These are phyloP conservation scores for Penicillium atrosanguineum DNA, from an alignment of 495 filamentous ascomycete species.

Conservation along the genomic window DNA sequence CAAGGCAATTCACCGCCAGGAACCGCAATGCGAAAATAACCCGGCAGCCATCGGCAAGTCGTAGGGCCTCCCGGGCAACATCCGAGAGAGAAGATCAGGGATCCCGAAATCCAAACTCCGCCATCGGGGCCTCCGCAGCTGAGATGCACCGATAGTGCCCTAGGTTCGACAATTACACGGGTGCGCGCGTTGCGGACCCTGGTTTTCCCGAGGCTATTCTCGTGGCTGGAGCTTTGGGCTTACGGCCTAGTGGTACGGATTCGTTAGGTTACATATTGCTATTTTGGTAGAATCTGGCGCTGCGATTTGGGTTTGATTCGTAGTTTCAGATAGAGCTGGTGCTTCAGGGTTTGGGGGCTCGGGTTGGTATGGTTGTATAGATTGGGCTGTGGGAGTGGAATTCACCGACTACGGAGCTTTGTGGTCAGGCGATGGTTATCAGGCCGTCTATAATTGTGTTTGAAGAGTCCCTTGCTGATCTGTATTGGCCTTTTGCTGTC, in stretches of 20 bases:
- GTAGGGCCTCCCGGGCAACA: constrained; percentile 13
- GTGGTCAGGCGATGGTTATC: background rate
- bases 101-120: constrained; percentile 18
- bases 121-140: constrained; percentile 10
- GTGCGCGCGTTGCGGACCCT: constrained; percentile 19
- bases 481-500: background rate
- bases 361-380: background rate
- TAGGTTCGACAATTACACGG: constrained; percentile 24
- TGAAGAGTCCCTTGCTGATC: background rate
- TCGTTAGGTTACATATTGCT: background rate
- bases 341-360: background rate
- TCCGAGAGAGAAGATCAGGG: constrained; percentile 11
- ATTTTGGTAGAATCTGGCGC: background rate
- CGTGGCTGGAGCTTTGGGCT: constrained; percentile 10
- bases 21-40: constrained; percentile 25
- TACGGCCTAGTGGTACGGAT: background rate
- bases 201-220: constrained; percentile 32
- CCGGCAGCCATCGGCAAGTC: constrained; percentile 17
- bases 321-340: background rate
- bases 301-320: background rate
- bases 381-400: background rate
- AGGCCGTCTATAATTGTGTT: background rate
- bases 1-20: background rate
- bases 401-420: background rate
- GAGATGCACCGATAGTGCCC: background rate